These are phyloP conservation scores for Picocystis salinarum DNA, from an alignment of 139 green algal species.

Conservation along the genomic window DNA sequence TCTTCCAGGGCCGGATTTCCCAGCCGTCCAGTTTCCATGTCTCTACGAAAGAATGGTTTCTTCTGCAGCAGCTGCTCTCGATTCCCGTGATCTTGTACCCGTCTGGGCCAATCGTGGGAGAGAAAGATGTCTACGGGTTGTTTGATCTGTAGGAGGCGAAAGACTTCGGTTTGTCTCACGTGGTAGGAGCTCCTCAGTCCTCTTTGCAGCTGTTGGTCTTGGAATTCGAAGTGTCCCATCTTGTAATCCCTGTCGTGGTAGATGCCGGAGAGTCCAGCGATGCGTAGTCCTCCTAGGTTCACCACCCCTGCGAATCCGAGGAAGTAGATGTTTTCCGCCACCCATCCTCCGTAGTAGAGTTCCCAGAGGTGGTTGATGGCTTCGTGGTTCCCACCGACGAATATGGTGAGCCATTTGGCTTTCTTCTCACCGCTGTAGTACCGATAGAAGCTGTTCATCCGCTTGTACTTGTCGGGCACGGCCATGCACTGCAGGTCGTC, in stretches of 20 bases:
- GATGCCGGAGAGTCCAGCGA: conserved; percentile 84
- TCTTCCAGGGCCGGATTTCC: conserved; percentile 14
- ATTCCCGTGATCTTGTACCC: conserved; percentile 64
- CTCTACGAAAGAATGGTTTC: conserved; percentile 67
- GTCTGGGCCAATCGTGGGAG: conserved; percentile 87
- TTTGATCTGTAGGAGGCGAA: conserved; percentile 27
- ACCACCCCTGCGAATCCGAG: conserved; percentile 74
- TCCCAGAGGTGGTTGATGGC: conserved; percentile 86
- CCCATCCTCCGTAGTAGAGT: conserved; percentile 90
- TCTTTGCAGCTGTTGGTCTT: too few species aligned
- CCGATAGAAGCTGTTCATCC: conserved; percentile 78
- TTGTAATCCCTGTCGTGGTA: conserved; percentile 57
- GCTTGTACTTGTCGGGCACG: conserved; percentile 77
- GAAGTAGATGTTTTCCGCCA: conserved; percentile 88
- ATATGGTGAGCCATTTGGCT: conserved; percentile 78
- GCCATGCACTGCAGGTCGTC: conserved; percentile 86
- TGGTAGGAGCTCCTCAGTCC: too few species aligned
- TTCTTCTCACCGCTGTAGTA: conserved; percentile 70
- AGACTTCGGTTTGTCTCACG: not conserved
- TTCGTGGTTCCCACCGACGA: conserved; percentile 97
- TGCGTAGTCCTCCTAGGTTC: conserved; percentile 76
- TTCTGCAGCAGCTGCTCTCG: conserved; percentile 39
- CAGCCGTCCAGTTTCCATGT: conserved; percentile 18
- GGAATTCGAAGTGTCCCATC: conserved; percentile 11
- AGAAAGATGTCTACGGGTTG: conserved; percentile 72